Base-by-base conservation (phyloP, 192 early-diverging fungal species). In the Jimgerdemannia flammicorona region DNA sequence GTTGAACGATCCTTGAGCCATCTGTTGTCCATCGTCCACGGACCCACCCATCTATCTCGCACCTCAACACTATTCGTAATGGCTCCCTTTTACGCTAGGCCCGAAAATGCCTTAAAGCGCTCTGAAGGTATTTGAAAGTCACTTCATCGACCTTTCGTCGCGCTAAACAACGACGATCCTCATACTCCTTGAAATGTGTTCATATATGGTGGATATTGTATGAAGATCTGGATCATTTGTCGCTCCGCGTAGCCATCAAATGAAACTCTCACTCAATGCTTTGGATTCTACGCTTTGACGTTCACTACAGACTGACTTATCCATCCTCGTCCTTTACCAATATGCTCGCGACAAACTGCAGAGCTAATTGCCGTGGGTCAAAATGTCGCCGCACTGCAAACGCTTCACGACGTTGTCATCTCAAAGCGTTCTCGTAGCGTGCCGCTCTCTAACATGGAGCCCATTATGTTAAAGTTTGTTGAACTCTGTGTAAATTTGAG, bases 381-480 rank as follows among this genome's bases (percentile, higher is more conserved):
- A 87, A 83, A 92, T 69, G 88, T 84, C 20, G 85, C 93, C 68
- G 98, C 97, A 54, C 87, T 98, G 67, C 88, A 90, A 74, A 88
- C 95, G 29, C 90, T 99, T 67, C 92, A 96, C 79, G 97, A 99
- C 76, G 91, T 95, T 64, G 90, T 99, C 74, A 93, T 95, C 80
- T 91, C 92, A 69, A 96, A 96, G 82, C 91, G 95, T 70, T 90
- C 95, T 66, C 91, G 97, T 75, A 90, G 86, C 71, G 93, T 90
- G 66, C 90, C 94, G 40, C 84, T 98, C 19, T 79, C 85, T 40
- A 86, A 87, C 40, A 88, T 97, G 72, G 97, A 99, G 85, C 96
- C 97, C 74, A 96, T 97, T 74, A 89, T 98, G 85, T 87, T 94
- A 78, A 93, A 94, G 81, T 98, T 96, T 81, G 89, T 98, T 64